Evolutionary conservation across 2,329 filamentous ascomycete genomes (phyloP), one percentile per base, ranked within the genome.

Genomic region (Huntiella savannae): DNA sequence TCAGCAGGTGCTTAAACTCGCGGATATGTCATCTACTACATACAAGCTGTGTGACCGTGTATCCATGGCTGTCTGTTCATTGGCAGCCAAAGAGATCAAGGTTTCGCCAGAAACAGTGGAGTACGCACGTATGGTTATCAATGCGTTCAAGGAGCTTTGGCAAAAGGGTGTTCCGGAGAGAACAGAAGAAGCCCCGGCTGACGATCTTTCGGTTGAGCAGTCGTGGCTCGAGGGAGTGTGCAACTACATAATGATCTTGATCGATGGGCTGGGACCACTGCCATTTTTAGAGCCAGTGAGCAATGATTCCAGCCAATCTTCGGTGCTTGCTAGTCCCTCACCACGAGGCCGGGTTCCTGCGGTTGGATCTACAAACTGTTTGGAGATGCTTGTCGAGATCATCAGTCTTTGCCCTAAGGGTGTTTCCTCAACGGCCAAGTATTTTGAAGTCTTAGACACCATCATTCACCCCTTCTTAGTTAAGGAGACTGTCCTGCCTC

Each of bases 71-170:
- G 37, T 49, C 3, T 49, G 48, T 28, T 42, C 28, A 32, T 28
- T 49, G 12, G 40, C 48, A 8, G 48, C 48, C 37, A 93, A 94
- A 60, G 91, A 98, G 60, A 80, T 98, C 54, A 93, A 88, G 55
- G 78, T 87, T 5, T 86, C 85, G 0, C 72, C 73, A 10, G 88
- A 96, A 51, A 83, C 86, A 1, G 82, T 83, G 56, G 73, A 77
- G 50, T 88, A 87, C 49, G 70, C 94, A 51, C 43, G 50, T 8
- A 40, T 46, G 13, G 40, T 52, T 7, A 13, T 52, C 12, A 43
- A 42, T 4, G 47, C 43, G 1, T 28, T 51, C 6, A 33, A 37
- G 10, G 33, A 28, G 7, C 33, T 51, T 7, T 52, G 51, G 51
- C 47, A 65, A 13, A 58, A 56, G 10, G 74, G 73, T 13, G 70